Evolutionary conservation across 495 filamentous ascomycete species (phyloP).

Genomic region (Neurospora tetraspora): DNA sequence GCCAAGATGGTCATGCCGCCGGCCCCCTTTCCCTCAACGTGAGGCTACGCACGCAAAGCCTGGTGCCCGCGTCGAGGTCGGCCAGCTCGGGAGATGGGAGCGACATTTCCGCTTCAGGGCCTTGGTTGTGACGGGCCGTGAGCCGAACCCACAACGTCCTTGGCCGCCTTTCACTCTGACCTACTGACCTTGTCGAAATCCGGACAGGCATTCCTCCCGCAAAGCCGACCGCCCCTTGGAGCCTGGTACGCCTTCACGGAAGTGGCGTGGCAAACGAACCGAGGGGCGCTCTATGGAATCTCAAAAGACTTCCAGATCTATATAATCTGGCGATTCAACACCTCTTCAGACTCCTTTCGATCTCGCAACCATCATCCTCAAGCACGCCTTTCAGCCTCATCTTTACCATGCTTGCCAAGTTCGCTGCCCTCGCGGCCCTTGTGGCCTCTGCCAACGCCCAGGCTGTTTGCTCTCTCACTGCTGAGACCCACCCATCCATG

Average conservation of each 20-base stretch:
- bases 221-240: constrained; percentile 9
- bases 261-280: background rate
- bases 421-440: constrained; percentile 31
- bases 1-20: background rate
- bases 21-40: background rate
- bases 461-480: constrained; percentile 43
- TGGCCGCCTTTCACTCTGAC: too few species aligned
- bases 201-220: background rate
- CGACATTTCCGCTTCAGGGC: constrained; percentile 1
- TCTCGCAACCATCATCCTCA: constrained; percentile 13
- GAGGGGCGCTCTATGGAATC: background rate
- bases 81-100: constrained; percentile 2
- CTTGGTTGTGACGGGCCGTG: constrained; percentile 18
- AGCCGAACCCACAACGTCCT: constrained; percentile 12
- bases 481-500: constrained; percentile 49
- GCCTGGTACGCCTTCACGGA: constrained; percentile 3
- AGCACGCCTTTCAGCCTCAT: constrained; percentile 14
- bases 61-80: background rate
- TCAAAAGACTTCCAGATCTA: constrained; percentile 3
- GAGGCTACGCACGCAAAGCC: constrained; percentile 9
- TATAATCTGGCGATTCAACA: constrained; percentile 12
- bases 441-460: constrained; percentile 39
- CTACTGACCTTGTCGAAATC: too few species aligned
- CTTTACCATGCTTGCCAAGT: constrained; percentile 23
- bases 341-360: constrained; percentile 1